phyloP scores from a whole-genome alignment of 73 alveolate species.

The Breviolum minutum region DNA sequence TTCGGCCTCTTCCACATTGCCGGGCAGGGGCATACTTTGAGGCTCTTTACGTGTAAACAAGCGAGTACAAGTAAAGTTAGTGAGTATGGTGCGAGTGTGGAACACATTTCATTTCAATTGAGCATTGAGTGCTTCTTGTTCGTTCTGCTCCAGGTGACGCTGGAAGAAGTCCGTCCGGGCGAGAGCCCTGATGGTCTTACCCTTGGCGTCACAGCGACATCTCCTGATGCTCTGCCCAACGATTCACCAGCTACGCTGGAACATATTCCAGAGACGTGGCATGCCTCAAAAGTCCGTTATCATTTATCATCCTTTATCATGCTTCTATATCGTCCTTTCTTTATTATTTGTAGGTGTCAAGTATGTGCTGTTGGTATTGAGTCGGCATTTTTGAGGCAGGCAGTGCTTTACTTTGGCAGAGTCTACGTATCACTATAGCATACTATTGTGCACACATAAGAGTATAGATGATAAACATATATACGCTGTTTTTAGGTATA shows the following conservation, averaged over 20 bases:
- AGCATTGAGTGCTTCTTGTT: background rate
- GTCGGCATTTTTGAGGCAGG: too few species aligned
- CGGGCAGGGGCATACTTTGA: constrained; percentile 61
- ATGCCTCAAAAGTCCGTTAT: background rate
- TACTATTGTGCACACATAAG: too few species aligned
- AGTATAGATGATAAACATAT: too few species aligned
- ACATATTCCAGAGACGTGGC: constrained; percentile 45
- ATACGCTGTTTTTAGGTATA: too few species aligned
- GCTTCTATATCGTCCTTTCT: background rate
- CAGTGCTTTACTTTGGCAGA: too few species aligned
- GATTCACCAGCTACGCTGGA: constrained; percentile 32
- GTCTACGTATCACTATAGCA: too few species aligned
- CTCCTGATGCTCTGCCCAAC: constrained; percentile 16
- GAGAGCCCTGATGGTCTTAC: constrained; percentile 67
- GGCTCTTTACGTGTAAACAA: background rate
- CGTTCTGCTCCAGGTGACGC: constrained; percentile 6
- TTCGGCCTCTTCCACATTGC: constrained; percentile 14
- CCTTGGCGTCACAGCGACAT: constrained; percentile 47
- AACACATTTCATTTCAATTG: background rate
- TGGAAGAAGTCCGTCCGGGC: constrained; percentile 72
- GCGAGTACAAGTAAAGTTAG: background rate
- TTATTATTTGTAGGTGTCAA: background rate
- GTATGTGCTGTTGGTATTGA: background rate
- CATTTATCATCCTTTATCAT: background rate
- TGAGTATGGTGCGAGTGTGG: background rate